Evolutionary conservation across 306 rosid species (phyloP).

Genomic region (Corylus heterophylla): DNA sequence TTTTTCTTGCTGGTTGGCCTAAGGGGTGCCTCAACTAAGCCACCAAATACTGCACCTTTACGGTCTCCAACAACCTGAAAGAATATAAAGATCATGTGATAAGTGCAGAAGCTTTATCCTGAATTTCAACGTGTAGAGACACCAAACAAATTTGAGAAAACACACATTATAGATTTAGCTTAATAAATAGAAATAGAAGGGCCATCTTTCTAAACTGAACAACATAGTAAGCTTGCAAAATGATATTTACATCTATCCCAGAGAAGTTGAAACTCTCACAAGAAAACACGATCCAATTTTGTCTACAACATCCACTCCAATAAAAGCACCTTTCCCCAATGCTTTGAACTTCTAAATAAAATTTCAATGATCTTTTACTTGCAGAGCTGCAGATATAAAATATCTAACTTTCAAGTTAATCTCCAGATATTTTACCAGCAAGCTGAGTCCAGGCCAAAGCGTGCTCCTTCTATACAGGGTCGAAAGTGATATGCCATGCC

Average conservation of each 20-base stretch:
- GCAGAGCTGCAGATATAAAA: slow-evolving; percentile 9
- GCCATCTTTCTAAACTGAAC: not conserved
- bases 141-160: not conserved
- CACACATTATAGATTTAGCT: not conserved
- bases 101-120: not conserved
- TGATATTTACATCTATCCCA: not conserved
- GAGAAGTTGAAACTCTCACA: not conserved
- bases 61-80: slow-evolving; percentile 84
- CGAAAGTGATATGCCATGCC: slow-evolving; percentile 86
- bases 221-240: not conserved
- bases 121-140: not conserved
- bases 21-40: slow-evolving; percentile 90
- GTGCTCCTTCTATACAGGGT: slow-evolving; percentile 82
- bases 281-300: not conserved
- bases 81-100: not conserved
- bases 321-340: not conserved
- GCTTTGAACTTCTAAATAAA: not conserved
- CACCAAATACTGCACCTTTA: slow-evolving; percentile 90
- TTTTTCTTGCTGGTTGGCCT: slow-evolving; percentile 65
- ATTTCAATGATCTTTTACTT: not conserved
- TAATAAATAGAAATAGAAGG: not conserved
- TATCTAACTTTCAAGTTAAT: slow-evolving; percentile 10
- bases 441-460: slow-evolving; percentile 87
- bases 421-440: slow-evolving; percentile 62
- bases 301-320: not conserved